Evolutionary conservation across 306 rosid species (phyloP), one percentile per base, ranked within the genome.

Genomic region (Lablab purpureus): DNA sequence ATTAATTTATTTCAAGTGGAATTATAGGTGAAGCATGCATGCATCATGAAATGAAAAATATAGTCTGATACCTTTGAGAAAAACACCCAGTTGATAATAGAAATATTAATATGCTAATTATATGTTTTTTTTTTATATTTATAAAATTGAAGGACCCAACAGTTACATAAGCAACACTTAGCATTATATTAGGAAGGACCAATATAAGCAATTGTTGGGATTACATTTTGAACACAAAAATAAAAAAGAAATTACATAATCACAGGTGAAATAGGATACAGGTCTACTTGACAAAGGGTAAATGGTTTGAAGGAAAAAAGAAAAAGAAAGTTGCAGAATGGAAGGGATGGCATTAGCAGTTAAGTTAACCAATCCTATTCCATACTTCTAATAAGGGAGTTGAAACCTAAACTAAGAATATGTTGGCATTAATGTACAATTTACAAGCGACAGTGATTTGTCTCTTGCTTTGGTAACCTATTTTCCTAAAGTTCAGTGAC

Each of bases 261-360:
- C 54, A 55, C 9, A 30, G 62, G 55, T 85, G n/a, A 51, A 51
- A 66, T 75, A 79, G 46, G 74, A 34, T 76, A 82, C 83, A 83
- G 71, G 54, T 40, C 73, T 79, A 75, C 22, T 83, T 71, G 60
- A 52, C 77, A 58, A 80, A 73, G 32, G 81, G 51, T 49, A 43
- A 80, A 73, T 36, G 46, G 28, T 19, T 66, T 21, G 9, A 12
- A 19, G 17, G 32, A 13, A 22, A 34, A 37, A 41, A 41, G 50
- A 51, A 43, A 69, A 73, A 62, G 0, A 45, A 28, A 46, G 64
- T 66, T 37, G 36, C 32, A 28, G 74, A 80, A 80, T 66, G 90
- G 87, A 86, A 87, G 84, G 97, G 94, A 87, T 82, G 93, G 89
- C 92, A 36, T 73, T 74, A 88, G 78, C 88, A 21, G 27, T 47